Percentiles rank a stretch among this genome's conserved stretches.
phyloP scores from a whole-genome alignment of 2,329 filamentous ascomycete genomes.

The Fusarium hainanense region DNA sequence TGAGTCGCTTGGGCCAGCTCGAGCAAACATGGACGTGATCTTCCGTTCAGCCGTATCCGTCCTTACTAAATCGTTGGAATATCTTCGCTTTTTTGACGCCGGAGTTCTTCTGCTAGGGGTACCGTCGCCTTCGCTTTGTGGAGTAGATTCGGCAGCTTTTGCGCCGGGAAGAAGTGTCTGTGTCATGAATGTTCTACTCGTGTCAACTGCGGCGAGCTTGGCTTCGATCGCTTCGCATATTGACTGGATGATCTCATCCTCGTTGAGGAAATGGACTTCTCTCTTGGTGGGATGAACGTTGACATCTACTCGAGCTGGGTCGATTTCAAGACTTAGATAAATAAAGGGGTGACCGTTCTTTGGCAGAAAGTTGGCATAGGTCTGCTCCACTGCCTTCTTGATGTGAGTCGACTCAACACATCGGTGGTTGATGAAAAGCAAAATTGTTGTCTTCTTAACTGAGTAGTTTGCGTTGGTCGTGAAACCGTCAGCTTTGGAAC shows the following conservation, averaged over 20 bases:
- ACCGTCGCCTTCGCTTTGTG: slow-evolving; percentile 44
- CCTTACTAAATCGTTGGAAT: slow-evolving; percentile 82
- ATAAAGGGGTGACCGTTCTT: slow-evolving; percentile 95
- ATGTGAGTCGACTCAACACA: slow-evolving; percentile 90
- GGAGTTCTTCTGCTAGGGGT: slow-evolving; percentile 50
- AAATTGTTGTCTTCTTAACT: slow-evolving; percentile 85
- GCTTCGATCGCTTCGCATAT: slow-evolving; percentile 84
- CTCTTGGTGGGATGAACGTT: slow-evolving; percentile 98
- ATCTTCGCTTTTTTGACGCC: slow-evolving; percentile 55
- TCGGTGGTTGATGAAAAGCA: slow-evolving; percentile 97
- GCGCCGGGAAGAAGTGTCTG: slow-evolving; percentile 87
- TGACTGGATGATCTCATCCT: slow-evolving; percentile 92
- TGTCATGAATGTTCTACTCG: slow-evolving; percentile 92
- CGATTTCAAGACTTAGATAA: slow-evolving; percentile 92
- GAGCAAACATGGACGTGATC: slow-evolving; percentile 90
- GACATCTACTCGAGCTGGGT: slow-evolving; percentile 91
- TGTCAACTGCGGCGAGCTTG: slow-evolving; percentile 87
- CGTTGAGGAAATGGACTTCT: slow-evolving; percentile 96
- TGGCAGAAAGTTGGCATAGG: slow-evolving; percentile 86
- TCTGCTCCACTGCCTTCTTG: slow-evolving; percentile 91
- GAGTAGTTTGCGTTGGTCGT: slow-evolving; percentile 95
- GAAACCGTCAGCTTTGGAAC: slow-evolving; percentile 83
- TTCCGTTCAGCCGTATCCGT: slow-evolving; percentile 91
- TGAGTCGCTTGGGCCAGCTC: slow-evolving; percentile 57
- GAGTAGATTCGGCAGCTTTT: slow-evolving; percentile 42